Conservation (phyloP, 305 asterid genomes). For the Solanum aculeatissimum region DNA sequence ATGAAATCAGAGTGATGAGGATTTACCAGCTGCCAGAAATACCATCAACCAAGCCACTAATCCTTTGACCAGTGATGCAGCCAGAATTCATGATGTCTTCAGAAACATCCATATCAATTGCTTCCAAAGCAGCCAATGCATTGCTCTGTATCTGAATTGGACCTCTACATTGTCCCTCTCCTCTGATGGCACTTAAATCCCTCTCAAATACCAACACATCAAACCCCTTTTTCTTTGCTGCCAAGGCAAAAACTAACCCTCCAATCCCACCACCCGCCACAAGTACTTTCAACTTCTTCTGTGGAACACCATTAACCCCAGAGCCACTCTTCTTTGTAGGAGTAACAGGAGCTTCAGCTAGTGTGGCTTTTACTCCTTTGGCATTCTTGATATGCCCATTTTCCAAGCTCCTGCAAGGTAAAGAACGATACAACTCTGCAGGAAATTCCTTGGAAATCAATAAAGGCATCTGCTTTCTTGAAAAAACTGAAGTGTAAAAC, state of each 20-base stretch:
- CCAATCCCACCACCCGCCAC: slow-evolving; percentile 99
- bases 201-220: slow-evolving; percentile 85
- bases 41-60: slow-evolving; percentile 86
- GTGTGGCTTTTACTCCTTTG: slow-evolving; percentile 13
- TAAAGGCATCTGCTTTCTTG: slow-evolving; percentile 34
- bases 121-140: slow-evolving; percentile 90
- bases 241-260: slow-evolving; percentile 85
- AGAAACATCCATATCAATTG: slow-evolving; percentile 85
- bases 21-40: slow-evolving; percentile 79
- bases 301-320: slow-evolving; percentile 1
- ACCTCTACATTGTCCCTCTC: slow-evolving; percentile 92
- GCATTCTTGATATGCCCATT: slow-evolving; percentile 21
- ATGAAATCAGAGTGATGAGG: background rate
- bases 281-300: slow-evolving; percentile 53
- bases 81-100: slow-evolving; percentile 66
- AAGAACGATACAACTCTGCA: slow-evolving; percentile 19
- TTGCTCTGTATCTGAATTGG: slow-evolving; percentile 96
- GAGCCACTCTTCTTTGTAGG: background rate
- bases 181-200: slow-evolving; percentile 92
- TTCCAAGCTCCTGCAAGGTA: slow-evolving; percentile 14
- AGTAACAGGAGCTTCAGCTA: slow-evolving; percentile 13
- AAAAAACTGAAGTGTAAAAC: slow-evolving; percentile 19
- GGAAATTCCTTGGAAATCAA: slow-evolving; percentile 16
- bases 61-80: slow-evolving; percentile 86
- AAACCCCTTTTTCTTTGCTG: slow-evolving; percentile 74